Base-by-base conservation (phyloP, 176 grass and related monocot species). In the Secale cereale region DNA sequence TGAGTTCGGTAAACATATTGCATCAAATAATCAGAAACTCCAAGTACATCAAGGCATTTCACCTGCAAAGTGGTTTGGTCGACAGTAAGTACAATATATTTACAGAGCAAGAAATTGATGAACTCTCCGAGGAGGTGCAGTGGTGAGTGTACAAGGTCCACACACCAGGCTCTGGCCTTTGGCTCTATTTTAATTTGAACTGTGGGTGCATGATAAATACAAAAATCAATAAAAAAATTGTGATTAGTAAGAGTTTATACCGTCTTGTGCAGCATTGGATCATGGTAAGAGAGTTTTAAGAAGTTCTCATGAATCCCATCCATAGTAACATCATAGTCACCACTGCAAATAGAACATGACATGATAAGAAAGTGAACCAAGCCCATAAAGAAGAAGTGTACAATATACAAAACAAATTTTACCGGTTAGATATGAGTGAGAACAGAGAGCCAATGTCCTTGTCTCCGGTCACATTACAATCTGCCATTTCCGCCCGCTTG, bases 281-380 rank as follows among this genome's bases (percentile, higher is more conserved):
- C 96, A 83, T 95, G 96, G 84, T 98, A 98, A 81, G 93, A 89
- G 64, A 98, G 87, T 70, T 39, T 88, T 63, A 95, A 86, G 84
- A 95, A 87, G 68, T 98, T 98, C 83, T 98, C 96, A 70, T 95
- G 91, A 80, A 98, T 98, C 54, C 96, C 96, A 85, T 98, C 96
- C 96, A 98, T 93, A 28, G 96, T 95, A 90, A 94, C 77, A 65
- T 95, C 96, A 87, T 98, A 95, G 82, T 98, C 93, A 41, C 96
- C 93, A 83, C 96, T 98, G 86, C 82, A 79, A 74, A 81, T 83
- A 59, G 20, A 78, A 78, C 70, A 40, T 69, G 22, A 85, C 41
- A 13, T 78, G 68, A 65, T 66, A 77, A 73, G 48, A 50, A 78
- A 81, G 15, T 62, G 65, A 71, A 72, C 10, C 76, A 50, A 70